Percentiles rank a stretch among this genome's conserved stretches.
Evolutionary conservation across 805 yeast genomes (phyloP).

Genomic region (Teunomyces aglyptinius): DNA sequence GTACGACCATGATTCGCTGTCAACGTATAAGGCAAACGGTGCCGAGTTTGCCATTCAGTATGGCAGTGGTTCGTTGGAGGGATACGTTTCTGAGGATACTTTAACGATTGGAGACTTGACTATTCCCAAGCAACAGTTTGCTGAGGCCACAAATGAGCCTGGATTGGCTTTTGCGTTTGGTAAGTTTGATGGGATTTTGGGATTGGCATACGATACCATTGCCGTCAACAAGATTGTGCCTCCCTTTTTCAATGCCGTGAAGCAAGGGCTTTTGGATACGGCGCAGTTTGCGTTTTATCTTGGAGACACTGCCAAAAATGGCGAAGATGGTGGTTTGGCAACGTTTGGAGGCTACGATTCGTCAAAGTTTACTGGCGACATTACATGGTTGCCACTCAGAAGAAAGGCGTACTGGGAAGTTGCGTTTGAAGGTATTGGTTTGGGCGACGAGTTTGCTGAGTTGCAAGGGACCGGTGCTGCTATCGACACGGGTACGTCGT

Average conservation of each 20-base stretch:
- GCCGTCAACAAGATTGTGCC: constrained; percentile 89
- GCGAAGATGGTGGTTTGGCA: constrained; percentile 81
- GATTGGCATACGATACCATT: constrained; percentile 90
- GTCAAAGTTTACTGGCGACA: constrained; percentile 71
- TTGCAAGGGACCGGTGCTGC: constrained; percentile 90
- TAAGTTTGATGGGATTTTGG: constrained; percentile 96
- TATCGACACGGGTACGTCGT: constrained; percentile 97
- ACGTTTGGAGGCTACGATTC: constrained; percentile 94
- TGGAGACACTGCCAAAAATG: constrained; percentile 70
- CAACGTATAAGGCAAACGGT: constrained; percentile 85
- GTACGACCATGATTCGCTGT: constrained; percentile 81
- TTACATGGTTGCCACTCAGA: constrained; percentile 96
- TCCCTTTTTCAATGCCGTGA: constrained; percentile 87
- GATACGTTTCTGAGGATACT: constrained; percentile 85
- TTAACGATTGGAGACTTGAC: constrained; percentile 78
- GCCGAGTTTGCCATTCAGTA: constrained; percentile 80
- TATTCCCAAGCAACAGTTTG: constrained; percentile 89
- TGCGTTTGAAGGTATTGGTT: constrained; percentile 80
- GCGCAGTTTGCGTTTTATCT: constrained; percentile 87
- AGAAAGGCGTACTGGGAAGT: constrained; percentile 99
- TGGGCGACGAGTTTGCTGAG: constrained; percentile 89
- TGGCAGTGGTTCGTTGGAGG: constrained; percentile 92
- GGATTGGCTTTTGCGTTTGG: constrained; percentile 98
- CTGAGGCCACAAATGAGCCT: constrained; percentile 96
- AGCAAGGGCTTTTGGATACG: constrained; percentile 76